A percentile compares a stretch with the other conserved stretches of the same genome.
Evolutionary conservation across 176 grass and related monocot species (phyloP).

Genomic region (Cymbopogon citratus): DNA sequence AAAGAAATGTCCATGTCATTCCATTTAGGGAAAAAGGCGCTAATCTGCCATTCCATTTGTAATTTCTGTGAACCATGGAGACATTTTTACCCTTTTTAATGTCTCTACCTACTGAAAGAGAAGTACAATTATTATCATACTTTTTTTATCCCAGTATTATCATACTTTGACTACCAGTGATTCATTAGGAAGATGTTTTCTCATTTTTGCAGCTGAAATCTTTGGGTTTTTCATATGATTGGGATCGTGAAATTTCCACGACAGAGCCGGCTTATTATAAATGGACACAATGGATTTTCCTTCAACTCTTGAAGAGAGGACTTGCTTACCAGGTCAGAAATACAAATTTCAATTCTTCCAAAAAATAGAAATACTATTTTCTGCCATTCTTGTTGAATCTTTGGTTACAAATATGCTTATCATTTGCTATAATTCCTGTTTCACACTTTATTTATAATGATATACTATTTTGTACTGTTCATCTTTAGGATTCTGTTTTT

Average conservation of each 20-base stretch:
- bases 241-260: constrained; percentile 90
- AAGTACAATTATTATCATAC: background rate
- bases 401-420: background rate
- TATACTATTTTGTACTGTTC: background rate
- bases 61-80: background rate
- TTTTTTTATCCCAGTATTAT: no score
- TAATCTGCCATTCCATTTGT: background rate
- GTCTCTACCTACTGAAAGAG: background rate
- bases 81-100: background rate
- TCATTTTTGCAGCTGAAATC: constrained; percentile 66
- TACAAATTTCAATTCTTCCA: no score
- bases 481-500: constrained; percentile 30
- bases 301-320: constrained; percentile 88
- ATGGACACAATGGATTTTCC: constrained; percentile 98
- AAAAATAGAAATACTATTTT: no score
- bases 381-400: background rate
- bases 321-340: constrained; percentile 51
- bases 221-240: constrained; percentile 93
- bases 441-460: no score
- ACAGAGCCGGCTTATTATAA: constrained; percentile 52
- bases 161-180: background rate
- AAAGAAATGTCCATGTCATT: background rate
- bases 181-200: constrained; percentile 9
- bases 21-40: background rate
- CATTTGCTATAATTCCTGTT: no score